A percentile compares a stretch with the other conserved stretches of the same genome.
These are phyloP conservation scores for Phytopythium sindhum DNA, from an alignment of 352 stramenopile genomes.

Conservation along the genomic window DNA sequence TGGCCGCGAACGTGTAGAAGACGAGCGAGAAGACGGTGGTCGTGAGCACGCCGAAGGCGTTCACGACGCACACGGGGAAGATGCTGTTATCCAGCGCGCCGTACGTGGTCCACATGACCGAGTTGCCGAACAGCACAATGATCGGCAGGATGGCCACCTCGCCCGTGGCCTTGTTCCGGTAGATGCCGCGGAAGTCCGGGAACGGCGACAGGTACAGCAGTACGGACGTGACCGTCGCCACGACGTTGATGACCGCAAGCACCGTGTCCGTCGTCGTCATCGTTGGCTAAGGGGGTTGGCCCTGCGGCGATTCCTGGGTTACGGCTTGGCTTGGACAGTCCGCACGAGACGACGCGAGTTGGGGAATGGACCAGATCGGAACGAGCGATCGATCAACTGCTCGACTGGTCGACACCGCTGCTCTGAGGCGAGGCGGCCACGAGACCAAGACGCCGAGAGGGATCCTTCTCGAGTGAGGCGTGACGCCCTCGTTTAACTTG, in stretches of 20 bases:
- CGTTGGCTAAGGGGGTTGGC: background rate
- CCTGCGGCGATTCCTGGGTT: too few relatives aligned
- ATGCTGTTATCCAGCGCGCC: conserved; percentile 25
- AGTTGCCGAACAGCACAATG: conserved; percentile 37
- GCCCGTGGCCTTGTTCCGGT: conserved; percentile 21
- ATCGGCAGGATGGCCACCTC: conserved; percentile 36
- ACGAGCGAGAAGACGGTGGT: conserved; percentile 27
- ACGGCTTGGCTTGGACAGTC: background rate
- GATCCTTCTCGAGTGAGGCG: background rate
- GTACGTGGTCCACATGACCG: conserved; percentile 37
- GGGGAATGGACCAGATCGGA: background rate
- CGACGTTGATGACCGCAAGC: conserved; percentile 23
- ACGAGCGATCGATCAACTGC: background rate
- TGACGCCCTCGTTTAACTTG: background rate
- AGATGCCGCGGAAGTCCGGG: conserved; percentile 19
- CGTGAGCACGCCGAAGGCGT: conserved; percentile 32
- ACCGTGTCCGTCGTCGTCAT: background rate
- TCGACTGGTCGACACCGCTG: background rate
- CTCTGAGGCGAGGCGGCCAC: too few relatives aligned
- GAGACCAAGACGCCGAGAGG: background rate
- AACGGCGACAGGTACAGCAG: conserved; percentile 22
- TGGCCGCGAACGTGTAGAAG: conserved; percentile 19
- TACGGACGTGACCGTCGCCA: conserved; percentile 15
- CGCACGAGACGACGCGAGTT: conserved; percentile 1
- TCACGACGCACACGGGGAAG: conserved; percentile 40